Evolutionary conservation across 164 flowering plant genomes (phyloP), one percentile per base, ranked within the genome.

Genomic region (Berberis thunbergii): DNA sequence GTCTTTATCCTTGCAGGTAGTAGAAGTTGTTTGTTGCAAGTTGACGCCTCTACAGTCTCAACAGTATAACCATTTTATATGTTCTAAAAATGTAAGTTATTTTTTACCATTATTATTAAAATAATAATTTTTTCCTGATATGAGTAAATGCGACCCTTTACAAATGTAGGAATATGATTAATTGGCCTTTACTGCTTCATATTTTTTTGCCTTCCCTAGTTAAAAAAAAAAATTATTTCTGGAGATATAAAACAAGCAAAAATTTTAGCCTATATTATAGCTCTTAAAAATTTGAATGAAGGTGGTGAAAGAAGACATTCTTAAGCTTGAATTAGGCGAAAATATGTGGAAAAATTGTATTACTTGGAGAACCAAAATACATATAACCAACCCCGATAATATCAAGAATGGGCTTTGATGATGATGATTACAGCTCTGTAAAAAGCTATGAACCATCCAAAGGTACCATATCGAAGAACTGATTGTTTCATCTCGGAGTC

Each of bases 1-100:
- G 62, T 42, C 7, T 57, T 45, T 72, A 6, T 26, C 11, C 61
- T 40, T 80, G 80, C 88, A 95, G 99, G 89, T 95, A 50, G 77
- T 95, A 67, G 97, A 95, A 80, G 97, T 95, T 58, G 97, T 94
- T 70, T 95, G 99, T 67, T 95, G 99, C 97, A 95, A 82, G 78
- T 72, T 95, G 85, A 83, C 89, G 69, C 84, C 90, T 72, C 96
- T 95, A 62, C 99, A 95, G 62, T 65, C 81, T 45, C 81, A 79
- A 64, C 64, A 91, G 54, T 95, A 95, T 76, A 83, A 80, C 74
- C 97, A 95, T 80, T 91, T 95, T 77, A 76, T 91, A 65, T 94
- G 85, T 65, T 95, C 99, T 57, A 95, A 95, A 84, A 91, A 89
- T 83, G 99, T 95, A 73, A 61, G 80, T 64, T 60, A 45, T 62